Evolutionary conservation across 2,329 filamentous ascomycete genomes (phyloP), one percentile per base, ranked within the genome.

Genomic region (Scedosporium aurantiacum): DNA sequence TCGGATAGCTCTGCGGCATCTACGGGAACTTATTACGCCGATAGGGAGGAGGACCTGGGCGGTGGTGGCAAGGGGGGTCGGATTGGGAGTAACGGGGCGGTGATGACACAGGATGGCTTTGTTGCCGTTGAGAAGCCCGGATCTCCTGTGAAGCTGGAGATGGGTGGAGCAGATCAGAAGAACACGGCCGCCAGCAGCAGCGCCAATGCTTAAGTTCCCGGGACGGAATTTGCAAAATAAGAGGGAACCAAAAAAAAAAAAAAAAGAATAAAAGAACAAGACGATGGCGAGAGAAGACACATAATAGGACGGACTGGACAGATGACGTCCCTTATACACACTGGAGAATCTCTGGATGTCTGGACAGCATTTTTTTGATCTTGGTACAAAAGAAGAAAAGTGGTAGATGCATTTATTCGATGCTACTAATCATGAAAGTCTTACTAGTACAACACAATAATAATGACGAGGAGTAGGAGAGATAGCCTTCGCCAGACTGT

Each of bases 101-200:
- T 21, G 21, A 12, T 25, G 12, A 40, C 43, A 14, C 37, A 45
- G 41, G 57, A 60, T 27, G 58, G 32, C 23, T 60, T 55, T 37
- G 58, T 60, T 1, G 58, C 58, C n/a, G 28, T 60, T 12, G 58
- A 60, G 47, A 60, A 23, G 47, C 23, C 47, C 8, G 41, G 58
- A n/a, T 23, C 41, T 23, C n/a, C 41, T 14, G 43, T 6, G 41
- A 23, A 60, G 58, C 41, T 3, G 37, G n/a, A 8, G 10, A 5
- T 12, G 12, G 18, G 18, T n/a, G 37, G 3, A 23, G 10, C 21
- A 21, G n/a, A 10, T 32, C 21, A n/a, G 52, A 55, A 16, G 18
- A 40, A 57, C 2, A 16, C 40, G 10, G 27, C 5, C 14, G 10
- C n/a, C n/a, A 32, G 23, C 47, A 27, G 21, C 47, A 25, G 12